phyloP scores from a whole-genome alignment of 2,329 filamentous ascomycete genomes.

The Neofusicoccum sp. region DNA sequence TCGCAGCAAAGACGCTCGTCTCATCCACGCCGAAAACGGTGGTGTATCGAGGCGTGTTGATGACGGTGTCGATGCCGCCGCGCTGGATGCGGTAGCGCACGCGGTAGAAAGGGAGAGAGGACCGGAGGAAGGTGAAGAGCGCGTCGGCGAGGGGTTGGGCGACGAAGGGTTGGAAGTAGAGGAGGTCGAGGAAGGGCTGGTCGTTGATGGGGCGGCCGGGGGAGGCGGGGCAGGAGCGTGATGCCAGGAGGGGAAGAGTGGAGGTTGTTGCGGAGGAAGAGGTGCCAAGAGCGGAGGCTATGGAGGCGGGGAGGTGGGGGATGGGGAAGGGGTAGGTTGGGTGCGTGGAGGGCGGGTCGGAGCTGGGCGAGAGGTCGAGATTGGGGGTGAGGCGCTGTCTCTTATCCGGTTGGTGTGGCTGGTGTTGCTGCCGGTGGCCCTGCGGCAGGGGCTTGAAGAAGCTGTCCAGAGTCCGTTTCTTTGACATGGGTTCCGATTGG shows the following conservation, averaged over 20 bases:
- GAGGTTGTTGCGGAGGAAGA: slow-evolving; percentile 6
- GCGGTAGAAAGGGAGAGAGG: slow-evolving; percentile 74
- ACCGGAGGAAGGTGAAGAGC: slow-evolving; percentile 71
- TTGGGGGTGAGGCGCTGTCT: slow-evolving; percentile 36
- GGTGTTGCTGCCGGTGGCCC: background rate
- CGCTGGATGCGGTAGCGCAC: slow-evolving; percentile 74
- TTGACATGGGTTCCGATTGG: slow-evolving; percentile 25
- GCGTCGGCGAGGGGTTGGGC: slow-evolving; percentile 57
- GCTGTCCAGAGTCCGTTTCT: slow-evolving; percentile 67
- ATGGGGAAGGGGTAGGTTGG: slow-evolving; percentile 57
- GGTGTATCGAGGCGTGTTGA: slow-evolving; percentile 64
- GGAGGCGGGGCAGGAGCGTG: slow-evolving; percentile 50
- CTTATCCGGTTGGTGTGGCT: background rate
- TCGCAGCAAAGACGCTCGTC: slow-evolving; percentile 63
- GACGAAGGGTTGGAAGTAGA: slow-evolving; percentile 77
- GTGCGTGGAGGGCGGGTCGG: slow-evolving; percentile 44
- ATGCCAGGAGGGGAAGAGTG: slow-evolving; percentile 25
- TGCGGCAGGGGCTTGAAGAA: slow-evolving; percentile 63
- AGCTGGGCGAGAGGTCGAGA: background rate
- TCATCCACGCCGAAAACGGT: slow-evolving; percentile 65
- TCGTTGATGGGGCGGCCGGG: slow-evolving; percentile 63
- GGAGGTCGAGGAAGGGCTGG: slow-evolving; percentile 69
- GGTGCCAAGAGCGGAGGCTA: slow-evolving; percentile 44
- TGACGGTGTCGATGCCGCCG: slow-evolving; percentile 63
- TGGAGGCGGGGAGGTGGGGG: slow-evolving; percentile 48